These are phyloP conservation scores for Alternaria infectoria DNA, from an alignment of 2,329 filamentous ascomycete genomes.

Conservation along the genomic window DNA sequence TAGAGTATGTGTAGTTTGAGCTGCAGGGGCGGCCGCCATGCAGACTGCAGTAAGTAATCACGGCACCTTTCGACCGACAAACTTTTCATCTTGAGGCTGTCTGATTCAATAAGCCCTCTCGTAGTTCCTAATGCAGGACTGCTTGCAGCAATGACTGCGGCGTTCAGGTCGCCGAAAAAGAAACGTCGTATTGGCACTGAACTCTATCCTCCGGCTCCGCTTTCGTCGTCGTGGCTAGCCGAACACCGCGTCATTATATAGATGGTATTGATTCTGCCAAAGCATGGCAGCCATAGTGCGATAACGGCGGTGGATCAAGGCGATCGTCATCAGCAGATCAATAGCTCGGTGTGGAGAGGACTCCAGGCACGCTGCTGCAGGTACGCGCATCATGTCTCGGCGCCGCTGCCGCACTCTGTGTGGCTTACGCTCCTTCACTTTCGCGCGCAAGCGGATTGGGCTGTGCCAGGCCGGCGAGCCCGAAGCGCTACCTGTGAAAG, in stretches of 20 bases:
- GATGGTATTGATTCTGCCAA: not conserved
- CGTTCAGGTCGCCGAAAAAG: constrained; percentile 1
- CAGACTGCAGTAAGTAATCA: not conserved
- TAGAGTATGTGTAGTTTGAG: not conserved
- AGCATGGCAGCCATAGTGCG: not conserved
- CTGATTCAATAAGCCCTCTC: constrained; percentile 14
- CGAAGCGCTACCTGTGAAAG: constrained; percentile 20
- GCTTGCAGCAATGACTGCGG: not conserved
- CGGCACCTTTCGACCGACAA: not conserved
- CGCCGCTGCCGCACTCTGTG: constrained; percentile 16
- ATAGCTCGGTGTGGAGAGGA: constrained; percentile 1
- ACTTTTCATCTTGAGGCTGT: not conserved
- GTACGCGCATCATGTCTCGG: constrained; percentile 36
- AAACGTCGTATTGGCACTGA: constrained; percentile 4
- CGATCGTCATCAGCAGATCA: constrained; percentile 9
- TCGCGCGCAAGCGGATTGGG: constrained; percentile 22
- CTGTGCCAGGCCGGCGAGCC: constrained; percentile 40
- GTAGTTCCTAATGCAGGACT: not conserved
- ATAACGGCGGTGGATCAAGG: not conserved
- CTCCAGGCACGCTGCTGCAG: constrained; percentile 36
- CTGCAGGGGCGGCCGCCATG: not conserved
- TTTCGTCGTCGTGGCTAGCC: not conserved
- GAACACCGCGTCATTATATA: constrained; percentile 1
- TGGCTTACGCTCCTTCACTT: constrained; percentile 30
- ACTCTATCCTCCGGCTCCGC: constrained; percentile 13